Evolutionary conservation across 1,139 yeast genomes (phyloP), one percentile per base, ranked within the genome.

Genomic region (Chernovozyma sophiae-reginae): DNA sequence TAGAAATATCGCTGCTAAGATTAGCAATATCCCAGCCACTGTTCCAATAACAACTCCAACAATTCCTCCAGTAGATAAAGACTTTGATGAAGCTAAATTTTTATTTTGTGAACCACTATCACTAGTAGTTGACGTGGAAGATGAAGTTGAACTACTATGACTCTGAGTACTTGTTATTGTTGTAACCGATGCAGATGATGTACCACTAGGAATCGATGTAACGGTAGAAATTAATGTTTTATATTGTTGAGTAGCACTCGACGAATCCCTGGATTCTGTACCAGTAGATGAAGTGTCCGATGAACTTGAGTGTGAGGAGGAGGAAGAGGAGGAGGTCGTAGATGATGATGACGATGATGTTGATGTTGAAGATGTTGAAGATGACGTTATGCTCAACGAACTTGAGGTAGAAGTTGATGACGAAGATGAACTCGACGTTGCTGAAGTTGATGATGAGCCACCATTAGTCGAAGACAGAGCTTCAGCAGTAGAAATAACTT

Each of bases 41-140:
- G 71, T 64, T n/a, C 89, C 89, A 34, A 82, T 69, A 2, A 77
- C 86, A 11, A 80, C 75, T 33, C 89, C 90, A 1, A 83, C 89
- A 45, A 81, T 79, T n/a, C 81, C 81, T 17, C 92, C 92, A 5
- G 74, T 70, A 5, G 79, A 68, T 28, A 77, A 43, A 10, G 62
- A 51, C 27, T 50, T 52, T 15, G 47, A 42, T 13, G n/a, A 18
- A 3, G 13, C 13, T 5, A 13, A n/a, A 23, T 24, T 37, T 13
- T 47, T 52, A 19, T 37, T 39, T 42, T 38, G 33, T 37, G 36
- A 36, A 28, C 31, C 27, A n/a, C 30, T 33, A 25, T 42, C 31
- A 19, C 28, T 22, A 15, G 49, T 34, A 28, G 31, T 33, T 14
- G 45, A 32, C 10, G 44, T 34, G 12, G 49, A 30, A 19, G 51